Evolutionary conservation across 768 basidiomycete species (phyloP).

Genomic region (Suillus ampliporus): DNA sequence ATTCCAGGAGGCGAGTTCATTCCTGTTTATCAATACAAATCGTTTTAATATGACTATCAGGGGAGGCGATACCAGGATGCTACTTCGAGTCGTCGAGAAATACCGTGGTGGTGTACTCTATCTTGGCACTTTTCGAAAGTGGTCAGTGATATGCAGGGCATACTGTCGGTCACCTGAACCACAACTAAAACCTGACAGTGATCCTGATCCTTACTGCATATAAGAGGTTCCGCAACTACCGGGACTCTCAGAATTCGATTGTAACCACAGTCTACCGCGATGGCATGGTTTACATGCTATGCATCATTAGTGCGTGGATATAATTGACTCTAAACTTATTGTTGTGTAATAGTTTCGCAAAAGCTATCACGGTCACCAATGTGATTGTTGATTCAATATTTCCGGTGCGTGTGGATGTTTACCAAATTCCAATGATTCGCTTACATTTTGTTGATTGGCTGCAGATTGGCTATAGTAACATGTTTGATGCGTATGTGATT

Average conservation of each 20-base stretch:
- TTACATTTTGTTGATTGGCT: neutral
- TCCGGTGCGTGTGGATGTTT: constrained; percentile 13
- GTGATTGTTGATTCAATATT: constrained; percentile 13
- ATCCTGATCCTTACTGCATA: constrained; percentile 9
- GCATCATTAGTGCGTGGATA: constrained; percentile 21
- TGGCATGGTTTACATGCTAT: constrained; percentile 22
- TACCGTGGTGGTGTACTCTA: neutral
- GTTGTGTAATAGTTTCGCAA: neutral
- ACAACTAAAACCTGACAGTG: neutral
- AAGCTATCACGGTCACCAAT: constrained; percentile 25
- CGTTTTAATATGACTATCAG: neutral
- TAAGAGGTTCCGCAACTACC: constrained; percentile 8
- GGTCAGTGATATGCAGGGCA: neutral
- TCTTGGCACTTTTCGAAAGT: neutral
- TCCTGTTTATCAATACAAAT: neutral
- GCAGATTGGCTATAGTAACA: neutral
- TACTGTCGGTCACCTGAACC: neutral
- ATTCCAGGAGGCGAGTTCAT: constrained; percentile 12
- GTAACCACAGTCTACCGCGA: constrained; percentile 20
- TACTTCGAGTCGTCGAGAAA: neutral
- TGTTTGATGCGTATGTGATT: constrained; percentile 2
- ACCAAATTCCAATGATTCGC: neutral
- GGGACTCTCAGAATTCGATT: constrained; percentile 7
- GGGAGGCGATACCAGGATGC: neutral
- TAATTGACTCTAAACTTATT: neutral